Conservation (phyloP, 345 rosid species). For the Salix dunnii region DNA sequence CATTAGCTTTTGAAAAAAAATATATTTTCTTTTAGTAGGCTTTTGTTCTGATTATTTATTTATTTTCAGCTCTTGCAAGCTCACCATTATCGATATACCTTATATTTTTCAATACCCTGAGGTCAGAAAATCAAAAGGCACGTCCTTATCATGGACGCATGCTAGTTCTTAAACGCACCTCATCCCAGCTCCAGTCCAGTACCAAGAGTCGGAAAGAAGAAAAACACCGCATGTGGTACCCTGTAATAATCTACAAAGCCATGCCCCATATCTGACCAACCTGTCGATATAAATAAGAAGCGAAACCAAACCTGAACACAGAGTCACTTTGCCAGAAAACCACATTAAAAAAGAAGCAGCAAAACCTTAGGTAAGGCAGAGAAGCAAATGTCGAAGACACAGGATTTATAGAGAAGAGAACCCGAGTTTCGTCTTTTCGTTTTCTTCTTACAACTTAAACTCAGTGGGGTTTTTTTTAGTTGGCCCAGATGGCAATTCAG, state of each 20-base stretch:
- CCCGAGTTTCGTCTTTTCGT: background rate
- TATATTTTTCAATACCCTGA: background rate
- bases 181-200: background rate
- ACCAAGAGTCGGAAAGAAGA: background rate
- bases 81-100: background rate
- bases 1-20: no score
- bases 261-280: background rate
- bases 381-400: background rate
- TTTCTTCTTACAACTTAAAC: background rate
- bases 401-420: background rate
- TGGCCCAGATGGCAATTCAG: conserved; percentile 55
- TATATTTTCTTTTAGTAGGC: no score
- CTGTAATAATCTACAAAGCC: conserved; percentile 2
- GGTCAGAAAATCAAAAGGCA: no score
- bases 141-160: background rate
- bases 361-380: background rate
- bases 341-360: background rate
- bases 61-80: background rate
- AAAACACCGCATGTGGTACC: background rate
- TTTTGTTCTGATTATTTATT: no score
- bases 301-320: background rate
- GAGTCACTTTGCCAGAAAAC: background rate
- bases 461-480: background rate
- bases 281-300: background rate
- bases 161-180: background rate